Base-by-base conservation (phyloP, 2,329 filamentous ascomycete species). In the Fonsecaea erecta region DNA sequence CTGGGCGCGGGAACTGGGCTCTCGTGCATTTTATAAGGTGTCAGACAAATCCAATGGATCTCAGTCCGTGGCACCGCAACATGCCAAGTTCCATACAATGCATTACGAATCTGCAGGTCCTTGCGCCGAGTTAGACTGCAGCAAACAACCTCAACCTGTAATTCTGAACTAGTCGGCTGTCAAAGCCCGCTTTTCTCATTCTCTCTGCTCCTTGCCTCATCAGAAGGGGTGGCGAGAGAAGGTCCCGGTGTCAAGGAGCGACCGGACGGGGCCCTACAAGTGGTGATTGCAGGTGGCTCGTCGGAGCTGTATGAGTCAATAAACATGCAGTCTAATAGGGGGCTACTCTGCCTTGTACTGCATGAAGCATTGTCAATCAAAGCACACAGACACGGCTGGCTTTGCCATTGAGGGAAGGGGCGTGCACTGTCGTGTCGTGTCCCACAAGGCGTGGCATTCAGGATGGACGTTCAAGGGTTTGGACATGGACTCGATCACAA, bases 331-430 rank as follows among this genome's bases (percentile, higher is more conserved):
- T 48, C 9, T 48, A 18, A 48, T 24, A 48, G 18, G 43, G 43
- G 43, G n/a, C 43, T n/a, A 11, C 4, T 14, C 43, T 48, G 43
- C 21, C 18, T 8, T 21, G 24, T 18, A 48, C 43, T 14, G 43
- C 43, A 51, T 53, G n/a, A 32, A 59, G 24, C 62, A n/a, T 24
- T 32, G 52, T 53, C 52, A 34, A 53, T 53, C 26, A 53, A 34
- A 32, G 52, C 26, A 48, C 7, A 48, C n/a, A 24, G 24, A 24
- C 43, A 48, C 43, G n/a, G 43, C 21, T 24, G 43, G 2, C 21
- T 24, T 48, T 4, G 18, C 9, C 18, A 48, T 48, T 11, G 18
- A 48, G 18, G 6, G 5, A 48, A 24, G 43, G 18, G 18, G 43
- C 11, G 7, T 48, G n/a, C 40, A 46, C 11, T 11, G 26, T 37